phyloP scores from a whole-genome alignment of 192 early-diverging fungal genomes.

The Linnemannia exigua region DNA sequence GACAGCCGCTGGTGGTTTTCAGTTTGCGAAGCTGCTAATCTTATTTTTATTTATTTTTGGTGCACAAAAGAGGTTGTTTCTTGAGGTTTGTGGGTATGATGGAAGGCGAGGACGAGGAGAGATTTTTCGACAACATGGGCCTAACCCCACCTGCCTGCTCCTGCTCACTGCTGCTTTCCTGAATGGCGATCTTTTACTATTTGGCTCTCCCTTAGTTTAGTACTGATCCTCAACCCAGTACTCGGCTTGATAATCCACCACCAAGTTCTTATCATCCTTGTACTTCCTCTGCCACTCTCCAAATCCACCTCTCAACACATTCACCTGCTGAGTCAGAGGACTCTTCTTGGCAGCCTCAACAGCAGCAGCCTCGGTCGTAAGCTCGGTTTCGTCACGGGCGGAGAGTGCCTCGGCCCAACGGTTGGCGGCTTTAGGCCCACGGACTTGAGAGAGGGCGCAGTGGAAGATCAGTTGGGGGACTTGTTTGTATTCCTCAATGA shows the following conservation, averaged over 20 bases:
- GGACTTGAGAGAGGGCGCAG: conserved; percentile 88
- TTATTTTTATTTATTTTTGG: too few relatives aligned
- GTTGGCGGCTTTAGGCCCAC: conserved; percentile 81
- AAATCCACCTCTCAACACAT: conserved; percentile 77
- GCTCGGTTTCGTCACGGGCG: conserved; percentile 5
- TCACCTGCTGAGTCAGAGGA: conserved; percentile 62
- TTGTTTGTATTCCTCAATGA: conserved; percentile 66
- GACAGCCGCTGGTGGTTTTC: too few relatives aligned
- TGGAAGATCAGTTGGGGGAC: conserved; percentile 86
- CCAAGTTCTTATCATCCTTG: conserved; percentile 65
- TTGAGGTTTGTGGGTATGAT: too few relatives aligned
- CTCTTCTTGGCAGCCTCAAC: conserved; percentile 14
- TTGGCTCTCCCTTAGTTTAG: not conserved
- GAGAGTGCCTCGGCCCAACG: conserved; percentile 68
- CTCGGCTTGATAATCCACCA: conserved; percentile 71
- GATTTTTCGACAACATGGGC: too few relatives aligned
- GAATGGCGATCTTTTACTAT: too few relatives aligned
- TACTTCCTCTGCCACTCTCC: conserved; percentile 73
- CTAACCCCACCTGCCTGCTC: too few relatives aligned
- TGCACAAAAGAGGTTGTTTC: too few relatives aligned
- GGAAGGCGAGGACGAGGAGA: too few relatives aligned
- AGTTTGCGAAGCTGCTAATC: too few relatives aligned
- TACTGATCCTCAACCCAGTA: conserved; percentile 59
- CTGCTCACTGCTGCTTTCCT: too few relatives aligned
- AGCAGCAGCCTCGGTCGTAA: conserved; percentile 18